Evolutionary conservation across 1,284 basidiomycete genomes (phyloP).

Genomic region (Entoloma clypeatum): DNA sequence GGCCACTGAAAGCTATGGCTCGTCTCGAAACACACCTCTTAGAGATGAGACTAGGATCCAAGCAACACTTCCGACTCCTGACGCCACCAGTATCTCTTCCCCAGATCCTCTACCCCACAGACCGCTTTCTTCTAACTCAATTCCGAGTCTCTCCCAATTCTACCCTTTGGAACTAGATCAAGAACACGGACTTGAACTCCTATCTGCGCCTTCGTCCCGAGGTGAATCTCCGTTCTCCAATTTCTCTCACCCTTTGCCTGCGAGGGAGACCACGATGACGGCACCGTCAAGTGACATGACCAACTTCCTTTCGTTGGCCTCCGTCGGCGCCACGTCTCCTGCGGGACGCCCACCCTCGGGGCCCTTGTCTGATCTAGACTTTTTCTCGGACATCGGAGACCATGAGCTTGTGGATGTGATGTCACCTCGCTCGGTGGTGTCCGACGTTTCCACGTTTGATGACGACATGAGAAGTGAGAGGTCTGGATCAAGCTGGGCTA

Average conservation of each 20-base stretch:
- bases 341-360: conserved; percentile 14
- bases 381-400: conserved; percentile 19
- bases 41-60: conserved; percentile 7
- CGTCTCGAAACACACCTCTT: conserved; percentile 7
- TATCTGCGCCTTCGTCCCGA: conserved; percentile 41
- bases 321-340: conserved; percentile 11
- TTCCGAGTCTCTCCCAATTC: conserved; percentile 40
- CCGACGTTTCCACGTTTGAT: conserved; percentile 7
- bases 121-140: conserved; percentile 17
- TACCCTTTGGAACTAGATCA: conserved; percentile 39
- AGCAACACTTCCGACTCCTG: conserved; percentile 10
- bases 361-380: conserved; percentile 19
- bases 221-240: conserved; percentile 38
- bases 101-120: conserved; percentile 6
- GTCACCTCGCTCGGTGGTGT: conserved; percentile 16
- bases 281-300: conserved; percentile 10
- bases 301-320: conserved; percentile 17
- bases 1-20: too few species aligned
- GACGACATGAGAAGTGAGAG: conserved; percentile 12
- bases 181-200: conserved; percentile 38
- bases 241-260: conserved; percentile 20
- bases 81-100: conserved; percentile 7
- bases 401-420: conserved; percentile 9
- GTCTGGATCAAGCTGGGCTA: conserved; percentile 20
- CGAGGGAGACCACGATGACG: conserved; percentile 6